Conservation (phyloP, 768 basidiomycete species). For the Trametopsis cervina region DNA sequence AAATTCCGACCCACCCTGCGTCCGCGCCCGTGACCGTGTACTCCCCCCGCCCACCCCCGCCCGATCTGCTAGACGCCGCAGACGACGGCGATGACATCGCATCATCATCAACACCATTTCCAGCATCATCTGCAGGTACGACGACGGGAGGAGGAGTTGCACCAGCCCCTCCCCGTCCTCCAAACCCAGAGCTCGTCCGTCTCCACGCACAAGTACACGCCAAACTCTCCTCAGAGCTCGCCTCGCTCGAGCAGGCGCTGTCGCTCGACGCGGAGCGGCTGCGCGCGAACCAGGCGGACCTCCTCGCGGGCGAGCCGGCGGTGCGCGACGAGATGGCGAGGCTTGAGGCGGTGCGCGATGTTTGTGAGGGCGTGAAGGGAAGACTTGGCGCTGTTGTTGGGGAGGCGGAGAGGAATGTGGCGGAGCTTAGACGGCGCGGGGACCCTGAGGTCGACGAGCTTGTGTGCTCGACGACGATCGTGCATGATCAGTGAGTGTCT, state of each 20-base stretch:
- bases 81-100: slow-evolving; percentile 12
- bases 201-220: slow-evolving; percentile 74
- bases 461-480: slow-evolving; percentile 91
- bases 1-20: slow-evolving; percentile 10
- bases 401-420: slow-evolving; percentile 65
- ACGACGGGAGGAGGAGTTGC: too few relatives aligned
- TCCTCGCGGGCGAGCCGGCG: slow-evolving; percentile 86
- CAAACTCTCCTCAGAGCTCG: slow-evolving; percentile 65
- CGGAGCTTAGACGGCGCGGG: slow-evolving; percentile 73
- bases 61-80: slow-evolving; percentile 66
- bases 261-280: slow-evolving; percentile 66
- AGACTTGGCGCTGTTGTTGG: slow-evolving; percentile 58
- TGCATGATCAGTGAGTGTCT: slow-evolving; percentile 87
- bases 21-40: slow-evolving; percentile 9
- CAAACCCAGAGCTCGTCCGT: slow-evolving; percentile 82
- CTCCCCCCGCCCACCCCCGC: slow-evolving; percentile 15
- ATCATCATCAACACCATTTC: slow-evolving; percentile 19
- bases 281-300: slow-evolving; percentile 75
- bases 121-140: too few relatives aligned
- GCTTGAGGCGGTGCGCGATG: slow-evolving; percentile 86
- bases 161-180: slow-evolving; percentile 69
- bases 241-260: slow-evolving; percentile 60
- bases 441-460: slow-evolving; percentile 96
- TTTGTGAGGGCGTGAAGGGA: slow-evolving; percentile 74
- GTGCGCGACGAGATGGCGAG: slow-evolving; percentile 95